Conservation (phyloP, 2,329 filamentous ascomycete species). For the Nemania sp. region DNA sequence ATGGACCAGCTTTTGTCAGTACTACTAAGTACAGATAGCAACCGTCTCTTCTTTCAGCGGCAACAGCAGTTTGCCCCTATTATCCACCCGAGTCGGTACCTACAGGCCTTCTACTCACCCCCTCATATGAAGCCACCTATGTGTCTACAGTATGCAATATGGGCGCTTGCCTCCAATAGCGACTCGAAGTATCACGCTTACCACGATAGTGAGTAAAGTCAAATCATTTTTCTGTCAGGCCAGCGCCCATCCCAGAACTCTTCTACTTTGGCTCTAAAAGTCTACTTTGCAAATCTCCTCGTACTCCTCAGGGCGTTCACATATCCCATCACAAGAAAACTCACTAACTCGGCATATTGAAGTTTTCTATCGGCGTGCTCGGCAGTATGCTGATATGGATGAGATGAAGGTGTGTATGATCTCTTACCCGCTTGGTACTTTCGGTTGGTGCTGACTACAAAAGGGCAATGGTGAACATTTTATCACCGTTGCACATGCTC, state of each 20-base stretch:
- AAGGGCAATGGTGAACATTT: conserved; percentile 82
- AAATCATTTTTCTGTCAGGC: neutral
- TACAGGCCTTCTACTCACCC: conserved; percentile 77
- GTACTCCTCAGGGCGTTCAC: neutral
- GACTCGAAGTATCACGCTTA: conserved; percentile 78
- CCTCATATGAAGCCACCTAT: conserved; percentile 84
- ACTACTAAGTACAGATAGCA: conserved; percentile 59
- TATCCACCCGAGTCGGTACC: conserved; percentile 80
- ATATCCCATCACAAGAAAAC: neutral
- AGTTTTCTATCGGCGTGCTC: conserved; percentile 65
- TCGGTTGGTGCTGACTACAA: conserved; percentile 29
- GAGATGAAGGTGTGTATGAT: conserved; percentile 76
- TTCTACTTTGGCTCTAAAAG: neutral
- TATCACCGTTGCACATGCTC: conserved; percentile 81
- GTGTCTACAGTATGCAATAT: conserved; percentile 88
- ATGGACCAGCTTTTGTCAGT: neutral
- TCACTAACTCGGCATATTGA: conserved; percentile 11
- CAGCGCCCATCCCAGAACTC: neutral
- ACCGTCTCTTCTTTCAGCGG: conserved; percentile 80
- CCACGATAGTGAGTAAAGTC: conserved; percentile 62
- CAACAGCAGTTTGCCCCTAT: conserved; percentile 80
- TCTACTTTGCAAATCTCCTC: neutral
- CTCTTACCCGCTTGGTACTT: neutral
- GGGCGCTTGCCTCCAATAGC: conserved; percentile 80
- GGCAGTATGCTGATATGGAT: conserved; percentile 85